phyloP scores from a whole-genome alignment of 2,329 filamentous ascomycete genomes.

The Cercospora canescens region DNA sequence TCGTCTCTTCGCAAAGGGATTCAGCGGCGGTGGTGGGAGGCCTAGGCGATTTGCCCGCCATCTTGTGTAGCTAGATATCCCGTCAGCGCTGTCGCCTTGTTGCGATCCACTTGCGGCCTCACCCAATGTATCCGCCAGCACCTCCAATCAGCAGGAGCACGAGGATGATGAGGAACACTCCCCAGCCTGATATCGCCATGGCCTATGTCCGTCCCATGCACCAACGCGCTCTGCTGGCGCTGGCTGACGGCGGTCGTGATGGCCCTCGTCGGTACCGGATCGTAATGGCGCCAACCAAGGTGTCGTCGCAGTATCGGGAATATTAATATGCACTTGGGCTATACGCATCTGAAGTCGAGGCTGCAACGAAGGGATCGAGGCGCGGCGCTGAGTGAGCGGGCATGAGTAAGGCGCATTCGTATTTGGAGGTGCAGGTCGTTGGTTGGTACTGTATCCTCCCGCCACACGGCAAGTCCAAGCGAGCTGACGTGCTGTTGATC shows the following conservation, averaged over 20 bases:
- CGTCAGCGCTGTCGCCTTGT: constrained; percentile 1
- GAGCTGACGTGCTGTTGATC: constrained; percentile 1
- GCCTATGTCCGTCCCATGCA: constrained; percentile 13
- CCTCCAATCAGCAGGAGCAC: constrained; percentile 60
- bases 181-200: constrained; percentile 42
- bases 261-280: neutral
- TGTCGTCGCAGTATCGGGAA: neutral
- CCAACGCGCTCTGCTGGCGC: constrained; percentile 2
- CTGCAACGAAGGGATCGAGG: neutral
- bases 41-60: constrained; percentile 72
- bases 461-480: neutral
- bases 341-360: neutral
- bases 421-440: neutral
- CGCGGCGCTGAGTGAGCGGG: neutral
- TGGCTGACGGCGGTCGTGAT: neutral
- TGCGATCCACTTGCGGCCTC: neutral
- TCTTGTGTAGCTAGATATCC: constrained; percentile 59
- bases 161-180: constrained; percentile 72
- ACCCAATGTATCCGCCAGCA: constrained; percentile 64
- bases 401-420: neutral
- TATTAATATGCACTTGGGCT: neutral
- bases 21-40: constrained; percentile 65
- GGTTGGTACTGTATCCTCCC: neutral
- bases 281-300: neutral
- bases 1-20: constrained; percentile 62